Evolutionary conservation across 2,329 filamentous ascomycete species (phyloP), one percentile per base, ranked within the genome.

Genomic region (Onygena corvina): DNA sequence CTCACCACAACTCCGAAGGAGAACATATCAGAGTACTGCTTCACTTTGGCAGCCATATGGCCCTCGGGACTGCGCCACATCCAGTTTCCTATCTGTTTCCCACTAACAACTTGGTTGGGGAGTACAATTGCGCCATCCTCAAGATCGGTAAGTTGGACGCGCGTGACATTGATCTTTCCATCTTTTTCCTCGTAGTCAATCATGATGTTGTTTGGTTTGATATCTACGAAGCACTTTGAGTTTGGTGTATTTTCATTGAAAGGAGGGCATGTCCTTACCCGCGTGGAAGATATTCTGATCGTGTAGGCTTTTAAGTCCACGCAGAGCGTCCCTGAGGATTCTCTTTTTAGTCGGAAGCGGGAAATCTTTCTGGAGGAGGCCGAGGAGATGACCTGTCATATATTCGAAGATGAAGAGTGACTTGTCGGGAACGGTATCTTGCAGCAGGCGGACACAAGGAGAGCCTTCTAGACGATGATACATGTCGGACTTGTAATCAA

Each of bases 391-490:
- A 46, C 67, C 67, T 3, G 60, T 64, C 53, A 71, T 59, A 58
- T 71, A 71, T 51, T 67, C 64, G 49, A 69, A 73, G 52, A 71
- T 65, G 53, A 72, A 71, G 60, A 72, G 68, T 25, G 64, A 67
- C 53, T 67, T 59, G 16, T 69, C 65, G 4, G 70, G 68, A 52
- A 71, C 60, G 33, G 65, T 68, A 55, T 73, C 70, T 36, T 64
- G 58, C 14, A 66, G 50, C 3, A 64, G 60, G 30, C 68, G 64
- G 11, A 48, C 18, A 30, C 47, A 51, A 6, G 34, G 50, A 47
- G 54, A 54, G 46, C 21, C 12, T 3, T 16, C 21, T 11, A 48
- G 16, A 16, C 34, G 30, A 18, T 27, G 38, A 29, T 51, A 46
- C 3, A 50, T 34, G 14, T 51, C 23, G 47, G 16, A 44, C 4